Base-by-base conservation (phyloP, 2,329 filamentous ascomycete species). In the Elsinoe necatrix region DNA sequence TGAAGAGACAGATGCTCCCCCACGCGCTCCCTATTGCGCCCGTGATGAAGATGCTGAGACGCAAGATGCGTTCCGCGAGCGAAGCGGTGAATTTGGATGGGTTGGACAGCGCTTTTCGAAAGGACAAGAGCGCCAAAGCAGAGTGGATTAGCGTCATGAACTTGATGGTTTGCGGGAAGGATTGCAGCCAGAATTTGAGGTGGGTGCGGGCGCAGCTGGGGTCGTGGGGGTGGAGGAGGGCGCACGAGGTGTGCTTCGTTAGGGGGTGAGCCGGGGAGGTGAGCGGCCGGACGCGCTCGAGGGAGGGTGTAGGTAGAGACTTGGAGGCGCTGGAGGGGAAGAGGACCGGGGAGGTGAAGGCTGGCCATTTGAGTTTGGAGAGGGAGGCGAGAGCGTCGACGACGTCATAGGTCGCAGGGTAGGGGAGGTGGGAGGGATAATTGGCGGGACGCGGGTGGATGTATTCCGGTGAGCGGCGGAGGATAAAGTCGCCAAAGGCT, bases 1-100 rank as follows among this genome's bases (percentile, higher is more conserved):
- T 89, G 76, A 96, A 90, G 65, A 96, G 79, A 74, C 92, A 98
- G 63, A 96, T 84, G 57, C 83, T 86, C 0, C 84, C 90, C 93
- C 93, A 98, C 29, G 84, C 82, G 0, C 89, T 89, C 12, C 89
- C 89, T 58, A 95, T 83, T n/a, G 87, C 80, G 14, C 88, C 87
- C 0, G 90, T 90, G 50, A 89, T 74, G 65, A 95, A 90, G 3
- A 88, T 77, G 0, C 86, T 84, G 68, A 88, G 84, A 60, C 86
- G 81, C 27, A 96, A 77, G 18, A 92, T 84, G 29, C 78, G 78
- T 31, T 82, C 79, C 1, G 87, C 76, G 9, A 96, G 77, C 3
- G 69, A 69, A 66, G 86, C 86, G 11, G 90, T 70, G 1, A 85
- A 81, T 0, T 80, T 72, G 21, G 89, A 68, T 0, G 92, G 92